These are phyloP conservation scores for Bryoglossum gracile DNA, from an alignment of 495 filamentous ascomycete genomes.

Conservation along the genomic window DNA sequence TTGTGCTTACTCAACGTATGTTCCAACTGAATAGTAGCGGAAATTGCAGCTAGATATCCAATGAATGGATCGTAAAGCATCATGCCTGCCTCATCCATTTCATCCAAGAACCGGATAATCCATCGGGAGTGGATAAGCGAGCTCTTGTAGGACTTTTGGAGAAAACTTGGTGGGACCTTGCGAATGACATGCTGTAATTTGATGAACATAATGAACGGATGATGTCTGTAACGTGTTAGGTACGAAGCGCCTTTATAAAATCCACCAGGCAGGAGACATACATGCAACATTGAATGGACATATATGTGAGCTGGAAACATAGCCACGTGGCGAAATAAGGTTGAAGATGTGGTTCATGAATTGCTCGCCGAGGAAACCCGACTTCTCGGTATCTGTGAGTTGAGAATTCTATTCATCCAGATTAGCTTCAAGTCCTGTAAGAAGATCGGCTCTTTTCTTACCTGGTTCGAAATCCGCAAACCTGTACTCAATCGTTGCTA, in stretches of 20 bases:
- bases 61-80: slow-evolving; percentile 15
- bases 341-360: slow-evolving; percentile 2
- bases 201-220: slow-evolving; percentile 18
- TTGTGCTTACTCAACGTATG: slow-evolving; percentile 10
- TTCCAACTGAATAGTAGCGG: slow-evolving; percentile 9
- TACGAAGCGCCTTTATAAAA: neutral
- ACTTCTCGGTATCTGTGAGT: slow-evolving; percentile 8
- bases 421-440: neutral
- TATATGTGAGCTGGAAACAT: slow-evolving; percentile 12
- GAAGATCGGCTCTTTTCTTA: neutral
- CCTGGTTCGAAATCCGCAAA: slow-evolving; percentile 13
- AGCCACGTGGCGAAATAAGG: slow-evolving; percentile 11
- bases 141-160: slow-evolving; percentile 16
- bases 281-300: slow-evolving; percentile 15
- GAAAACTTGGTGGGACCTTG: slow-evolving; percentile 14
- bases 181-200: slow-evolving; percentile 13
- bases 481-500: slow-evolving; percentile 9
- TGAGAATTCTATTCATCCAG: slow-evolving; percentile 1
- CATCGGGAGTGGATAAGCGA: slow-evolving; percentile 12
- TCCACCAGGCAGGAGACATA: no score
- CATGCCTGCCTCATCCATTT: slow-evolving; percentile 16
- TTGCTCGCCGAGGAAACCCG: slow-evolving; percentile 9
- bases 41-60: slow-evolving; percentile 8
- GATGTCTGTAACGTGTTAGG: slow-evolving; percentile 5
- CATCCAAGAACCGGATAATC: slow-evolving; percentile 12